Percentiles rank a stretch among this genome's conserved stretches.
Conservation (phyloP, 805 yeast species). For the Wickerhamiella kurtzmanii region DNA sequence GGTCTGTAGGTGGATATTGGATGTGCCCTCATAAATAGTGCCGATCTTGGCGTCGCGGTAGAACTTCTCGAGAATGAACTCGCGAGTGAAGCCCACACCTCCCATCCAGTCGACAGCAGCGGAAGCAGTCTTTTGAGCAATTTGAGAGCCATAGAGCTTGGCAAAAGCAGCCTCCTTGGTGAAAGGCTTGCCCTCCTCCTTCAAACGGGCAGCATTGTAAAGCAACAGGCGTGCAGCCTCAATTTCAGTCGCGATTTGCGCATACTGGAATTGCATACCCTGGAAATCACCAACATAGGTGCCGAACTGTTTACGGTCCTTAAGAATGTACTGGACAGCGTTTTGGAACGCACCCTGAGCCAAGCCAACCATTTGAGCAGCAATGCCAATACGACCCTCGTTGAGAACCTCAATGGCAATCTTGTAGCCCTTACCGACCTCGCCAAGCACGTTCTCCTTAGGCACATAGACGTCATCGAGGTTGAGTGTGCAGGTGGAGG, state of each 20-base stretch:
- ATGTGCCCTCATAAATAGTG: constrained; percentile 33
- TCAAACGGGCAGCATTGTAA: constrained; percentile 34
- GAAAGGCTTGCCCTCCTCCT: constrained; percentile 30
- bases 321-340: constrained; percentile 28
- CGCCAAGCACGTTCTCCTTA: constrained; percentile 30
- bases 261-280: constrained; percentile 36
- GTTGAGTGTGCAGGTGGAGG: constrained; percentile 31
- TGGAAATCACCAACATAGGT: constrained; percentile 32
- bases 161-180: constrained; percentile 36
- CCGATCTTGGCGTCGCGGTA: constrained; percentile 34
- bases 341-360: constrained; percentile 33
- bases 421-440: constrained; percentile 33
- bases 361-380: constrained; percentile 34
- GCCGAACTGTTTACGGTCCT: constrained; percentile 33
- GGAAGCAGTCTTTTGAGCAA: constrained; percentile 30
- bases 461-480: constrained; percentile 32
- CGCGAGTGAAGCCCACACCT: constrained; percentile 35
- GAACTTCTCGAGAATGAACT: constrained; percentile 31
- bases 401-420: constrained; percentile 32
- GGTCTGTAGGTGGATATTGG: constrained; percentile 33
- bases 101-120: constrained; percentile 37
- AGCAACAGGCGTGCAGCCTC: constrained; percentile 32
- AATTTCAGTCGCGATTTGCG: constrained; percentile 32
- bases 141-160: constrained; percentile 30
- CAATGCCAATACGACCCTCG: constrained; percentile 35